Evolutionary conservation across 176 grass and related monocot species (phyloP), one percentile per base, ranked within the genome.

Genomic region (Pharus latifolius): DNA sequence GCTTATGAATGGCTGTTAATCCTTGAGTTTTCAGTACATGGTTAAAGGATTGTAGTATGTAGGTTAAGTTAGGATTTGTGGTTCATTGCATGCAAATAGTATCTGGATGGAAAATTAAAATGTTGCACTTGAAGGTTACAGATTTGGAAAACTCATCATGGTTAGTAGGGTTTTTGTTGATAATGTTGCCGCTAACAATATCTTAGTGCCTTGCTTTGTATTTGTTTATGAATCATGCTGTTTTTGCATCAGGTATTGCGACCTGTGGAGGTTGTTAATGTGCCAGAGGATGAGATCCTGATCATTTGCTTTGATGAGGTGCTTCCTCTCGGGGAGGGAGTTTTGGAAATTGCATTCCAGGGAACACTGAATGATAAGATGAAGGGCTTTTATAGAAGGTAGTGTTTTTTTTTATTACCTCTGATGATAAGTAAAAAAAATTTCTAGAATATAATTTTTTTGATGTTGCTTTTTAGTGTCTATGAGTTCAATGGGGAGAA

Each of bases 381-480:
- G 94, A 89, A 98, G 62, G 94, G 94, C 3, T 98, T 98, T 68
- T 98, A 98, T 46, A 85, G 81, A 78, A 98, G 94, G 94, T 98
- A 59, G 45, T 73, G 18, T 3, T 63, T 78, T 68, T 59, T 42
- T 62, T 0, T 66, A 16, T 60, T 23, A 26, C 5, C 9, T 78
- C 54, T 44, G 37, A 70, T 57, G 30, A 16, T 43, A 71, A 35
- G 54, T 32, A 42, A 24, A 40, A 31, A 12, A 67, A 55, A 67
- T 81, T 38, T 72, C 77, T 58, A 15, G 9, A 60, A 55, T 17
- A 8, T 27, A 59, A 49, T 6, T 49, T 46, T 72, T 40, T 19
- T 38, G 64, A 16, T 24, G 23, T 76, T 57, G 1, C 27, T 60
- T 67, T 62, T 45, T 62, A 96, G 93, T 83, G 82, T 87, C 15